Base-by-base conservation (phyloP, 1,284 basidiomycete genomes). In the Trametes polyzona region DNA sequence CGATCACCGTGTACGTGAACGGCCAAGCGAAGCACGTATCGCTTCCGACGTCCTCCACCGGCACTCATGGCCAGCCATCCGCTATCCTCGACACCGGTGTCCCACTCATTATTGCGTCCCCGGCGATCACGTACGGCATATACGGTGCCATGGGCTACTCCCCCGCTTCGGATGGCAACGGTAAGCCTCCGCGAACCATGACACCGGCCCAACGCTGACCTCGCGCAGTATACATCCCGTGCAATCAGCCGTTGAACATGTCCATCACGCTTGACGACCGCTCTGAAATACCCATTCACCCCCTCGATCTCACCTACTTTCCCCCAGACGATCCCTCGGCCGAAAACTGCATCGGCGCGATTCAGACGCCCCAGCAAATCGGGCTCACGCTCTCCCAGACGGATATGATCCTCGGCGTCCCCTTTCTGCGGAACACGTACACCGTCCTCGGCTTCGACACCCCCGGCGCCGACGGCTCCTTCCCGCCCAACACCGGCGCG, bases 391-490 rank as follows among this genome's bases (percentile, higher is more conserved):
- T 82, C 26, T 81, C 80, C 0, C 29, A 44, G 40, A 52, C 57
- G 23, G 88, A 90, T 68, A 83, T 90, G 73, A 77, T 88, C 52
- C 82, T 90, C 40, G 90, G 89, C 26, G 85, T 90, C 0, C 85
- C 89, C 0, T 92, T 91, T 68, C 74, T 92, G 64, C 80, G 88
- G 10, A 90, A 84, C 65, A 79, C 83, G 4, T 92, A 91, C 68
- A 84, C 82, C 19, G 88, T 90, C 59, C 80, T 90, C 79, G 84
- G 84, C 0, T 89, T 86, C 68, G 76, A 81, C 47, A 58, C 67
- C 0, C 84, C 85, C 2, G 65, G 74, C 43, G 24, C 70, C 0
- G 64, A 76, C 23, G 85, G 85, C 6, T 65, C 65, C 3, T 84
- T 87, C 65, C 71, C 77, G 11, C 59, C 57, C 39, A 60, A 55